phyloP scores from a whole-genome alignment of 2,329 filamentous ascomycete genomes.

The Phyllosticta citriasiana region DNA sequence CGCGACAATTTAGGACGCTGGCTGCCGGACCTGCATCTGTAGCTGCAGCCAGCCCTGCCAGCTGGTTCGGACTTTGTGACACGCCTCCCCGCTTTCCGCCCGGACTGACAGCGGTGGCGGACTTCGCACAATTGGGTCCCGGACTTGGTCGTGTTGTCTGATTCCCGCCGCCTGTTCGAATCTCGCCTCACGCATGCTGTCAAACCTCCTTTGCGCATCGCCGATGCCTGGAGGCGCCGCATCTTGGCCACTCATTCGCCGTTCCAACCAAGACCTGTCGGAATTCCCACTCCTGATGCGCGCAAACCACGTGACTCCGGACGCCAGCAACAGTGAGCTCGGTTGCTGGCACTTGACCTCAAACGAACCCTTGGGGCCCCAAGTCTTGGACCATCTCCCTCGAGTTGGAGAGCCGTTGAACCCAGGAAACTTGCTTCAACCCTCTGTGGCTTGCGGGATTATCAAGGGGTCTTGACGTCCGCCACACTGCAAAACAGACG shows the following conservation, averaged over 20 bases:
- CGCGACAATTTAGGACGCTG: background rate
- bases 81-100: constrained; percentile 8
- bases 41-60: background rate
- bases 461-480: background rate
- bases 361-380: background rate
- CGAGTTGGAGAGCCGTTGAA: background rate
- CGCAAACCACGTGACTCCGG: background rate
- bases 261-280: background rate
- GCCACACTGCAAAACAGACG: background rate
- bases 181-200: background rate
- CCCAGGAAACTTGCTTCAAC: background rate
- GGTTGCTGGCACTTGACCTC: background rate
- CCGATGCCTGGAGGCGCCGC: background rate
- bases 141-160: background rate
- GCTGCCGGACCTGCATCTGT: background rate
- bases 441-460: background rate
- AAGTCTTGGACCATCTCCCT: background rate
- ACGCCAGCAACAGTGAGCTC: background rate
- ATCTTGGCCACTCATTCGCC: background rate
- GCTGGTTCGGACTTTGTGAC: constrained; percentile 5
- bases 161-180: background rate
- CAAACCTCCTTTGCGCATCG: background rate
- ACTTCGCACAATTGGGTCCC: constrained; percentile 9
- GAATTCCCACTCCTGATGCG: background rate
- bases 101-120: constrained; percentile 7